A percentile compares a stretch with the other conserved stretches of the same genome.
phyloP scores from a whole-genome alignment of 2,329 filamentous ascomycete species.

The Talaromyces pinophilus region DNA sequence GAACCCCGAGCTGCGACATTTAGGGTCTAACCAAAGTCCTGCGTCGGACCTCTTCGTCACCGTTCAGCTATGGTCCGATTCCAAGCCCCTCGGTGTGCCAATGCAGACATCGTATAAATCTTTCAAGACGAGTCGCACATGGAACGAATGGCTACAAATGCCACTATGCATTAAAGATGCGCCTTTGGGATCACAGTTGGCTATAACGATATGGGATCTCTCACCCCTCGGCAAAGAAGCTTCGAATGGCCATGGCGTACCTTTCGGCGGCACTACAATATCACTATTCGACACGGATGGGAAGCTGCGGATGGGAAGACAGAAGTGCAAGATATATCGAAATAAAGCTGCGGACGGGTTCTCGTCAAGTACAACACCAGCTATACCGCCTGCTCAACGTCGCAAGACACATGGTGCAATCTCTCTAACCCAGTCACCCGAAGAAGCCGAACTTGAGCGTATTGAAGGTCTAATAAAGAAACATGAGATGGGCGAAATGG shows the following conservation, averaged over 20 bases:
- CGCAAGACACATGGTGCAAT: slow-evolving; percentile 52
- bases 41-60: slow-evolving; percentile 91
- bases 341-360: slow-evolving; percentile 83
- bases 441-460: slow-evolving; percentile 82
- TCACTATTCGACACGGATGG: slow-evolving; percentile 90
- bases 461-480: slow-evolving; percentile 92
- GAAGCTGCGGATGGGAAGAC: slow-evolving; percentile 84
- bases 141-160: slow-evolving; percentile 95
- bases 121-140: slow-evolving; percentile 71
- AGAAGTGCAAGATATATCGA: slow-evolving; percentile 85
- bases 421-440: slow-evolving; percentile 58
- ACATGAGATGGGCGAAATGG: slow-evolving; percentile 96
- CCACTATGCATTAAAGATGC: slow-evolving; percentile 82
- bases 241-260: slow-evolving; percentile 74
- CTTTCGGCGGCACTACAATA: slow-evolving; percentile 92
- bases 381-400: slow-evolving; percentile 60
- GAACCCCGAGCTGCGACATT: slow-evolving; percentile 76
- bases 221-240: slow-evolving; percentile 73
- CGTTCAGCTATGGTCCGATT: slow-evolving; percentile 91
- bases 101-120: slow-evolving; percentile 90
- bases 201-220: slow-evolving; percentile 93
- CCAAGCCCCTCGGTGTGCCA: slow-evolving; percentile 88
- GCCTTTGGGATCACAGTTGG: slow-evolving; percentile 78
- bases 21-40: slow-evolving; percentile 80
- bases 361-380: slow-evolving; percentile 76